Base-by-base conservation (phyloP, 2,329 filamentous ascomycete species). In the Diplodia seriata region DNA sequence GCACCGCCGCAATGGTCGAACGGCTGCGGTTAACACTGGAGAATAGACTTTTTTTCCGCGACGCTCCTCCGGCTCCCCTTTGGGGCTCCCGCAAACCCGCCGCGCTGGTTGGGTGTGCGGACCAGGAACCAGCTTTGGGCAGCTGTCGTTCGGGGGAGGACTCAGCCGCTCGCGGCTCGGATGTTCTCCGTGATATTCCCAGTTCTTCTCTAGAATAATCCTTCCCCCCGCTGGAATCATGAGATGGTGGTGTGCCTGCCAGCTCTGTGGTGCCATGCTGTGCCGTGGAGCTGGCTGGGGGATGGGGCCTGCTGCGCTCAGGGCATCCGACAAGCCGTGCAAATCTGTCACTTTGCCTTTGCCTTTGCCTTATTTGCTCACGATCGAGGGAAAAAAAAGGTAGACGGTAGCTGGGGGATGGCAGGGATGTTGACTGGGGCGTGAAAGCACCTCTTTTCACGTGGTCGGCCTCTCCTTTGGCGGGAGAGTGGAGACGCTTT, bases 21-120 rank as follows among this genome's bases (percentile, higher is more conserved):
- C 59, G 59, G 59, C 59, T 20, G 47, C 59, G 59, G 59, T 51
- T 63, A 63, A 63, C 59, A 63, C 59, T 63, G 59, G 59, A 38
- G 59, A 63, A 63, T 31, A 38, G 43, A 26, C 59, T 63, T 63
- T 51, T 47, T 20, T 26, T 47, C 43, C n/a, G 43, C 43, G 43
- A 47, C 43, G 31, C 47, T 51, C 36, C 31, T 62, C 40, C 40
- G 57, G 57, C 40, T 50, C 40, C 29, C 36, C 36, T 36, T 50
- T 62, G 57, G 57, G 23, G 56, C 26, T 43, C 33, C 36, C 40
- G 40, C 29, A 12, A 38, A 63, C 59, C 59, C 59, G 59, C 47
- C 59, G 36, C n/a, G 51, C 47, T 51, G 59, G 59, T 47, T 51
- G 47, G 33, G 59, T 49, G 59, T 50, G 20, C 59, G 47, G 43